phyloP scores from a whole-genome alignment of 164 flowering plant species.

The Buxus sempervirens region DNA sequence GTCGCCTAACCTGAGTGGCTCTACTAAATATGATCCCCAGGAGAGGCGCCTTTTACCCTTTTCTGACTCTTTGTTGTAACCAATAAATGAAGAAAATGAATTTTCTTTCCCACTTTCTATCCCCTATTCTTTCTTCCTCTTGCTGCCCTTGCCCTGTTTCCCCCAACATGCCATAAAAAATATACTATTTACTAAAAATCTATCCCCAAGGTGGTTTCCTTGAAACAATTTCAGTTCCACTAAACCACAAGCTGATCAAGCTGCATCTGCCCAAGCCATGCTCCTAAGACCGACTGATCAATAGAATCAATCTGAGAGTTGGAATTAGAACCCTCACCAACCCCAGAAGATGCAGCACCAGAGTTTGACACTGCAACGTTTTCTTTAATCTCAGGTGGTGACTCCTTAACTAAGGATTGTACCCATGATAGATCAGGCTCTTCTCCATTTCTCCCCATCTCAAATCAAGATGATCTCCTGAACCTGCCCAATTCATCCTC shows the following conservation, averaged over 20 bases:
- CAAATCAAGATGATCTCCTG: conserved; percentile 15
- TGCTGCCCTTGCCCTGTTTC: background rate
- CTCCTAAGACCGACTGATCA: conserved; percentile 35
- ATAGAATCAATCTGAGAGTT: conserved; percentile 24
- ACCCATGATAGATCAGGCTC: conserved; percentile 95
- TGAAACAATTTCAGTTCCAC: conserved; percentile 9
- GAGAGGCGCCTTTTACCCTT: conserved; percentile 6
- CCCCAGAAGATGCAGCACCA: conserved; percentile 20
- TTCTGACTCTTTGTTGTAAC: conserved; percentile 5
- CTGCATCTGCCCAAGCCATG: conserved; percentile 44
- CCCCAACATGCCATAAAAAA: background rate
- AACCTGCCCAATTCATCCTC: conserved; percentile 19
- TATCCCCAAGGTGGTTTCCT: background rate
- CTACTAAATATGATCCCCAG: background rate
- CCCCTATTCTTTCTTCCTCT: background rate
- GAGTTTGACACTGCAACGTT: conserved; percentile 21
- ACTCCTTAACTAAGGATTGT: conserved; percentile 83
- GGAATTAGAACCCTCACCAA: conserved; percentile 22
- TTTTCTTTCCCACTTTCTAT: background rate
- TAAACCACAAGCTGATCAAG: conserved; percentile 41
- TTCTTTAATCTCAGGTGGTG: conserved; percentile 73
- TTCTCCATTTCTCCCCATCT: conserved; percentile 17
- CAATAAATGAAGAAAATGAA: conserved; percentile 15
- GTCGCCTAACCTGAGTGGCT: conserved; percentile 8
- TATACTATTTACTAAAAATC: background rate